Evolutionary conservation across 345 rosid genomes (phyloP).

Genomic region (Sapria himalayana): DNA sequence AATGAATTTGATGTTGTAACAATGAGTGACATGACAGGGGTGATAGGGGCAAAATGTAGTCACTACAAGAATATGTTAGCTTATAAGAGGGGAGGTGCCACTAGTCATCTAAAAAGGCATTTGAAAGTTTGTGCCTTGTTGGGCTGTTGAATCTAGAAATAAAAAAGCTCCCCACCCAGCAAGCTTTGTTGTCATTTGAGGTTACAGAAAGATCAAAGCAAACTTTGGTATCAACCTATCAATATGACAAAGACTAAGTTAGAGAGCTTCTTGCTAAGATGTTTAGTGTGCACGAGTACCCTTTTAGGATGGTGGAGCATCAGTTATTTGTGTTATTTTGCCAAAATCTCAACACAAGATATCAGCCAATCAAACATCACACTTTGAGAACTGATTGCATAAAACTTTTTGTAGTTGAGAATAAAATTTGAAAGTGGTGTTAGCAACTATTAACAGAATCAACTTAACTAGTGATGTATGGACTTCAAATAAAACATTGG

Average conservation of each 20-base stretch:
- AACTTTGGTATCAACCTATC: background rate
- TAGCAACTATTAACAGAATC: background rate
- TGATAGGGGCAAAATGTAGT: too few species aligned
- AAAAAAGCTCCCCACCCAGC: background rate
- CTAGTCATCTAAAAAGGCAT: background rate
- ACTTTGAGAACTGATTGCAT: too few species aligned
- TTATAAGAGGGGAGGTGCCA: background rate
- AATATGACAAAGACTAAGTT: background rate
- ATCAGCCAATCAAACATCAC: background rate
- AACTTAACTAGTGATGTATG: background rate
- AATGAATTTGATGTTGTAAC: background rate
- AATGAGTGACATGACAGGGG: too few species aligned
- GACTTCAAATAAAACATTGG: background rate
- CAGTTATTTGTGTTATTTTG: background rate
- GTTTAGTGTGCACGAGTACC: background rate
- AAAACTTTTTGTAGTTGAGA: background rate
- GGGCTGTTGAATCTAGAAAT: background rate
- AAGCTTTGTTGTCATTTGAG: background rate
- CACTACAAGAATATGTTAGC: background rate
- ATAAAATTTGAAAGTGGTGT: background rate
- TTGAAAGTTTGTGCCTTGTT: background rate
- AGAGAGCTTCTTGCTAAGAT: background rate
- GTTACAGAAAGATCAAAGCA: background rate
- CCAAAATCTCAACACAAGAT: background rate
- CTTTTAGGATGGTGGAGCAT: background rate